Conservation (phyloP, 169 alveolate genomes). For the Babesia divergens region DNA sequence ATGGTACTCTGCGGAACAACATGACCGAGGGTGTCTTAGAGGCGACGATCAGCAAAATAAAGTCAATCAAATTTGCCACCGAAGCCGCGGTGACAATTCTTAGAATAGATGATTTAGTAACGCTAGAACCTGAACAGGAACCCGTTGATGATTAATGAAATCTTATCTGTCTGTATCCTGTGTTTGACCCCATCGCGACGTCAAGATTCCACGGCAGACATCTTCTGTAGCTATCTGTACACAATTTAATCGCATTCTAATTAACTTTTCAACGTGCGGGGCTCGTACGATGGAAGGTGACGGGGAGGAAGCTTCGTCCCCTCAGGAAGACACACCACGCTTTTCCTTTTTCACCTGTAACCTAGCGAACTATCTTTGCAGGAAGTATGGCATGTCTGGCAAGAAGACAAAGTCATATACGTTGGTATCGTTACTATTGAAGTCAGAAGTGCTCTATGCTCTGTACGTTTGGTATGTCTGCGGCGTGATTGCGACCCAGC, state of each 20-base stretch:
- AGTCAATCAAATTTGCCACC: conserved; percentile 94
- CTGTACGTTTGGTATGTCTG: conserved; percentile 49
- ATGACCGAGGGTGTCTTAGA: conserved; percentile 94
- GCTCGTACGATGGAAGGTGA: background rate
- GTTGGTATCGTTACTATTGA: conserved; percentile 34
- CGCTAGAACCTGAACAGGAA: conserved; percentile 86
- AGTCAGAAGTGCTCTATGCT: conserved; percentile 44
- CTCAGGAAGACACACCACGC: conserved; percentile 2
- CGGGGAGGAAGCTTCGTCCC: background rate
- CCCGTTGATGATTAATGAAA: conserved; percentile 74
- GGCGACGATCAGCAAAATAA: conserved; percentile 91
- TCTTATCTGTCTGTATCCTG: background rate
- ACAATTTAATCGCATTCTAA: background rate
- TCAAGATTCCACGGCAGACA: background rate
- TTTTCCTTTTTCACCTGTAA: conserved; percentile 3
- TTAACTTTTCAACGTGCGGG: background rate
- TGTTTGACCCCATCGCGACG: conserved; percentile 22
- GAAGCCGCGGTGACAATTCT: conserved; percentile 98
- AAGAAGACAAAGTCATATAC: conserved; percentile 19
- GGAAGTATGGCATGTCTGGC: conserved; percentile 1
- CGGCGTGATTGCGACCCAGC: conserved; percentile 18
- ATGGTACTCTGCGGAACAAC: conserved; percentile 93
- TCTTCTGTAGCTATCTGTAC: background rate
- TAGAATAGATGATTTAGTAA: conserved; percentile 96
- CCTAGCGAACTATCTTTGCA: background rate